Base-by-base conservation (phyloP, 352 stramenopile species). In the Pythium utonaiense region DNA sequence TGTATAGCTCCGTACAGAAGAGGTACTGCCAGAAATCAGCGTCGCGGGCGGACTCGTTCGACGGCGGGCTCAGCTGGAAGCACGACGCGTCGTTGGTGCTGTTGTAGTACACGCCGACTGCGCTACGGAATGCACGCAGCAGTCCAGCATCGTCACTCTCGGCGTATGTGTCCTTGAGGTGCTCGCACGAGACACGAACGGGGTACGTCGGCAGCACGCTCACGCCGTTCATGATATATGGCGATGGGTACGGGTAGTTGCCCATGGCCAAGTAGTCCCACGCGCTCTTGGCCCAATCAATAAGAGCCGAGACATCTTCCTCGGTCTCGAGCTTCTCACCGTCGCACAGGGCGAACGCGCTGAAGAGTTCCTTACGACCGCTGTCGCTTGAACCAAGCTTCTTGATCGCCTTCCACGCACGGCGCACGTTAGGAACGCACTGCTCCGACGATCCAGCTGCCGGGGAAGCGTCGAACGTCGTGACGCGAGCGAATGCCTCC, bases 211-310 rank as follows among this genome's bases (percentile, higher is more conserved):
- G 90, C 19, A 97, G 69, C 19, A 69, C 52, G n/a, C 61, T 66
- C 6, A 57, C 34, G 17, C 77, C 80, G 49, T 82, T 85, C n/a
- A 79, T 69, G n/a, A 97, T 92, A 71, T 97, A 99, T 12, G 78
- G 83, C n/a, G 88, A 96, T 22, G 93, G 85, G 74, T 98, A 99
- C 9, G 96, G 96, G 70, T 96, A 99, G 72, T 98, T 97, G 31
- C 95, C 95, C 89, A 98, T 98, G 16, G 93, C 93, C 77, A 98
- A 79, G 73, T 89, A 93, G 73, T 95, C 94, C 57, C 90, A 98
- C 8, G 88, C 83, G 8, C 73, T 80, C 58, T 87, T 86, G 45
- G 72, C 69, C 78, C 76, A 91, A 40, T 88, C 69, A 13, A 88
- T 76, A 25, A 96, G 54, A 10, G 10, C 66, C 7, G 69, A 71